phyloP scores from a whole-genome alignment of 495 filamentous ascomycete species.

The Ascodesmis nigricans region DNA sequence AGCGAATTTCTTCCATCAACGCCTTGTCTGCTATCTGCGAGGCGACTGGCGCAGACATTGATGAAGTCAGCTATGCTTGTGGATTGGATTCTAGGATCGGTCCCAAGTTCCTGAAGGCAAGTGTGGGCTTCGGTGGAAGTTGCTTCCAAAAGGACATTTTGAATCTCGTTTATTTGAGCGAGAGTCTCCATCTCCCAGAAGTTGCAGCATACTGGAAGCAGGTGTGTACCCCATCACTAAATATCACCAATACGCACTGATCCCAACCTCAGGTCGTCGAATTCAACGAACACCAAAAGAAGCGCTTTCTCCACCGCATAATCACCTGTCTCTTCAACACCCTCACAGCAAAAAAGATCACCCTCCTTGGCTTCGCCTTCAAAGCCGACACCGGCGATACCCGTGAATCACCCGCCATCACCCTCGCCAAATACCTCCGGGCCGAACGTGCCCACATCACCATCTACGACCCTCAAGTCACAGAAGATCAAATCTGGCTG shows the following conservation, averaged over 20 bases:
- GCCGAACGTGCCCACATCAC: slow-evolving; percentile 40
- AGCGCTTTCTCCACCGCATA: slow-evolving; percentile 41
- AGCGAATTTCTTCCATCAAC: slow-evolving; percentile 69
- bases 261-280: slow-evolving; percentile 29
- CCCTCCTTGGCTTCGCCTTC: slow-evolving; percentile 57
- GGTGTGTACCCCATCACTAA: slow-evolving; percentile 2
- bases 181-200: slow-evolving; percentile 44
- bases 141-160: slow-evolving; percentile 73
- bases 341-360: slow-evolving; percentile 46
- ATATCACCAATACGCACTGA: slow-evolving; percentile 2
- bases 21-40: slow-evolving; percentile 63
- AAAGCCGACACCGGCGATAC: slow-evolving; percentile 68
- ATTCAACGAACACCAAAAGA: slow-evolving; percentile 59
- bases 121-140: slow-evolving; percentile 58
- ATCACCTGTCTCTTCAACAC: slow-evolving; percentile 46
- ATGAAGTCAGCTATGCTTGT: slow-evolving; percentile 46
- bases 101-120: slow-evolving; percentile 50
- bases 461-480: slow-evolving; percentile 46
- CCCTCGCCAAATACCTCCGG: slow-evolving; percentile 40
- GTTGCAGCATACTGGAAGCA: slow-evolving; percentile 58
- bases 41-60: slow-evolving; percentile 49
- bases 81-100: slow-evolving; percentile 54
- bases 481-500: slow-evolving; percentile 20
- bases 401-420: slow-evolving; percentile 47
- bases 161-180: slow-evolving; percentile 50